Base-by-base conservation (phyloP, 495 filamentous ascomycete genomes). In the Massariosphaeria phaeospora region DNA sequence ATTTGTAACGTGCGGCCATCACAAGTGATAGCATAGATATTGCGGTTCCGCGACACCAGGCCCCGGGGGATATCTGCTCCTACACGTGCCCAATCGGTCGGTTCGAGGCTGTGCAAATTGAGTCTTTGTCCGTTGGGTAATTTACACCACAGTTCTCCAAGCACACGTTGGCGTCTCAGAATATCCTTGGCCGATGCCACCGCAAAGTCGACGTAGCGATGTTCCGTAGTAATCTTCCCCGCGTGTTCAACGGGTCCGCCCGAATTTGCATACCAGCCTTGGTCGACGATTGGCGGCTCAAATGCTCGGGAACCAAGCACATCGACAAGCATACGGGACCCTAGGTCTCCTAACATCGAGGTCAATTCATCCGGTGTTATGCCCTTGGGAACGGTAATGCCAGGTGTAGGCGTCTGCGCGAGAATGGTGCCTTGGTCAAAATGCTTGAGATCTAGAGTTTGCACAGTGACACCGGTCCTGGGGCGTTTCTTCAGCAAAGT, bases 351-450 rank as follows among this genome's bases (percentile, higher is more conserved):
- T 6, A 85, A 66, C 0, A 65, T 41, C 0, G 66, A 57, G 13
- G 73, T 67, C 13, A 81, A 55, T 8, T 67, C 54, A 7, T 51
- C 48, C 17, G 69, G 69, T 0, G 59, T 68, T 26, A 33, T 24
- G n/a, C n/a, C 17, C 7, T 51, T 66, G 5, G 75, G 75, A 44
- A 84, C 73, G 2, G 69, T 60, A 27, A 84, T 62, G 8, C 76
- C 78, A 13, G 80, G 79, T 1, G 56, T 31, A 5, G 74, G 76
- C 0, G 81, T 84, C 69, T 91, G 90, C 7, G 78, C 70, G 12
- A 98, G 73, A 15, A 95, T 79, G 13, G 65, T 64, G 13, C 93
- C 93, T 35, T 80, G 77, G 69, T 98, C 93, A 64, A 96, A 95
- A 48, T 71, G 64, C 10, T 74, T 69, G 0, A 76, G 75, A 64